Base-by-base conservation (phyloP, 169 alveolate species). In the Blepharisma undulans region DNA sequence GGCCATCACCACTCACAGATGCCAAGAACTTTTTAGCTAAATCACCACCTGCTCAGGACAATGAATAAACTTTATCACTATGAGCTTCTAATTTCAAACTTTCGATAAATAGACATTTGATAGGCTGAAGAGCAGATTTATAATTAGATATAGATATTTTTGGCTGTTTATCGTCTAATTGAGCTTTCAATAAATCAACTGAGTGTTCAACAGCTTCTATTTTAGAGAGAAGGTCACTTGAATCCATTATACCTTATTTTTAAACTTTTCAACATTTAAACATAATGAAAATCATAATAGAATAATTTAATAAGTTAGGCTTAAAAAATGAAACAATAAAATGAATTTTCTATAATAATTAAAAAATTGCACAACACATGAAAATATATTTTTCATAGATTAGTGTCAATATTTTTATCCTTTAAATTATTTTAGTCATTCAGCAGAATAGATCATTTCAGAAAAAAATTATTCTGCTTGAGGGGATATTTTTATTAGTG, bases 181-280 rank as follows among this genome's bases (percentile, higher is more conserved):
- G 29, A 22, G 29, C 80, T 74, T 74, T 29, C 10, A 74, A 4
- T 22, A 29, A 25, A 74, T 22, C 30, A 74, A 74, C 10, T 74
- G 80, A 74, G 80, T 74, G 80, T 18, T 74, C 80, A 22, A 74
- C 30, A 74, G 80, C 80, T 74, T 74, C 80, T 25, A 74, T 74
- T 74, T 74, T 48, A 48, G 66, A 48, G 14, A 48, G 66, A 48
- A 48, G 66, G 14, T 48, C 66, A 5, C 66, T 48, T 48, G 66
- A 48, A 48, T 48, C 66, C 66, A 48, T 48, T 48, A 48, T 48
- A 48, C 7, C 0, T 48, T 48, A 4, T 36, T 5, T 36, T 36
- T 36, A 5, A 36, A 5, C 4, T 36, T 48, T 48, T n/a, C n/a
- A n/a, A n/a, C n/a, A n/a, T n/a, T 48, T 3, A 48, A 48, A 48